Conservation (phyloP, 768 basidiomycete species). For the Botryobasidium botryosum region DNA sequence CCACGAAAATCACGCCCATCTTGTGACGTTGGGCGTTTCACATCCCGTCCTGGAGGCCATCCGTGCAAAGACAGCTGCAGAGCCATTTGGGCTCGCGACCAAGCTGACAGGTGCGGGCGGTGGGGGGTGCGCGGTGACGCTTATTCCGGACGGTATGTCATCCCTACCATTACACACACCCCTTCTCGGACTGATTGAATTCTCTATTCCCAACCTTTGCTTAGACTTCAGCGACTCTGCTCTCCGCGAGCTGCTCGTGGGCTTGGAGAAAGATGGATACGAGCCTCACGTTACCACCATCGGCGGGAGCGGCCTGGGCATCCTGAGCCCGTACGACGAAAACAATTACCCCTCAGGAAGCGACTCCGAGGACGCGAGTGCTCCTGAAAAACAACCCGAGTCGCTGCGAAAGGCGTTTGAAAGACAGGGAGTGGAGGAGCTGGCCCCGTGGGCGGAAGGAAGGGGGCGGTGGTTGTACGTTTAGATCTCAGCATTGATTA, state of each 20-base stretch:
- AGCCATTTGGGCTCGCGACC: conserved; percentile 60
- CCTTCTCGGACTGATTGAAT: background rate
- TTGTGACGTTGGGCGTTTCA: conserved; percentile 76
- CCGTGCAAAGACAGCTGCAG: conserved; percentile 42
- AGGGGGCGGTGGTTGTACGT: conserved; percentile 43
- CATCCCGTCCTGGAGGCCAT: conserved; percentile 79
- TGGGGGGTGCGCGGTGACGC: conserved; percentile 92
- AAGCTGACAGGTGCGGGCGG: conserved; percentile 97
- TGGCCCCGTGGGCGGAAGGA: conserved; percentile 35
- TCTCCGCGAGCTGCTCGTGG: conserved; percentile 39
- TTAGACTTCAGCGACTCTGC: conserved; percentile 54
- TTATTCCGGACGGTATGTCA: conserved; percentile 76
- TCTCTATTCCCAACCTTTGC: background rate
- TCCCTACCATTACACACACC: background rate
- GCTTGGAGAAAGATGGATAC: conserved; percentile 48
- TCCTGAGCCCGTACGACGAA: conserved; percentile 45
- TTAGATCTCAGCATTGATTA: no score
- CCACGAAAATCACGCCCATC: conserved; percentile 78
- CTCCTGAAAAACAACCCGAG: background rate
- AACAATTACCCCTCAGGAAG: no score
- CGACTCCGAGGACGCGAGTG: conserved; percentile 5
- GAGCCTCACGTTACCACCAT: conserved; percentile 81
- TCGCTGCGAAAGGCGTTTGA: conserved; percentile 27
- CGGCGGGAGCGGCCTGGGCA: conserved; percentile 83
- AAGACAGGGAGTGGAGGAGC: conserved; percentile 24